These are phyloP conservation scores for Lizanozyma gosingica DNA, from an alignment of 1,139 yeast genomes.

Conservation along the genomic window DNA sequence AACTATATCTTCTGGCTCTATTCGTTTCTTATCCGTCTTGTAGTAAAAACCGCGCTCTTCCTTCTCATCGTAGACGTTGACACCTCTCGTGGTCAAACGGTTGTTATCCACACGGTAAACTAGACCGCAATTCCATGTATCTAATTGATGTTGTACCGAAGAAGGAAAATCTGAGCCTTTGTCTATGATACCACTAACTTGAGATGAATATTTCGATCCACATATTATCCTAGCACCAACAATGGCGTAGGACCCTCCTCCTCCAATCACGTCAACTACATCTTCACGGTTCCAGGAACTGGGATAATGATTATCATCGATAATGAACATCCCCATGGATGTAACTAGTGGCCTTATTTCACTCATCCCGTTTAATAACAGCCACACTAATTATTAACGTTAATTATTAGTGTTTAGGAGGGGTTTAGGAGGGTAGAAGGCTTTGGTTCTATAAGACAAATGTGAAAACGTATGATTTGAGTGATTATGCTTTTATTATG, in stretches of 20 bases:
- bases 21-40: conserved; percentile 53
- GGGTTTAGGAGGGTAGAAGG: too few species aligned
- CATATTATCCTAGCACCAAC: conserved; percentile 63
- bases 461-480: too few species aligned
- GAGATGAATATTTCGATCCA: conserved; percentile 21
- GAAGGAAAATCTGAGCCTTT: conserved; percentile 71
- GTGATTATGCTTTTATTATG: too few species aligned
- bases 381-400: too few species aligned
- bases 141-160: conserved; percentile 33
- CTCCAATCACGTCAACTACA: conserved; percentile 62
- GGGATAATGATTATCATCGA: conserved; percentile 74
- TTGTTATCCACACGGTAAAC: conserved; percentile 40
- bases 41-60: conserved; percentile 44
- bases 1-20: conserved; percentile 52
- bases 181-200: conserved; percentile 66
- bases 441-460: too few species aligned
- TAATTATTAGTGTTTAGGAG: too few species aligned
- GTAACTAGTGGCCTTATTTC: conserved; percentile 25
- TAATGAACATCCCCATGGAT: conserved; percentile 81
- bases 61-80: conserved; percentile 59
- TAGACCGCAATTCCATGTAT: conserved; percentile 55
- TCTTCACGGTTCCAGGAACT: conserved; percentile 28
- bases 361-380: conserved; percentile 3
- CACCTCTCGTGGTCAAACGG: conserved; percentile 72
- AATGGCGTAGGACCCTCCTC: conserved; percentile 81